Conservation (phyloP, 495 filamentous ascomycete genomes). For the Entonaema liquescens region DNA sequence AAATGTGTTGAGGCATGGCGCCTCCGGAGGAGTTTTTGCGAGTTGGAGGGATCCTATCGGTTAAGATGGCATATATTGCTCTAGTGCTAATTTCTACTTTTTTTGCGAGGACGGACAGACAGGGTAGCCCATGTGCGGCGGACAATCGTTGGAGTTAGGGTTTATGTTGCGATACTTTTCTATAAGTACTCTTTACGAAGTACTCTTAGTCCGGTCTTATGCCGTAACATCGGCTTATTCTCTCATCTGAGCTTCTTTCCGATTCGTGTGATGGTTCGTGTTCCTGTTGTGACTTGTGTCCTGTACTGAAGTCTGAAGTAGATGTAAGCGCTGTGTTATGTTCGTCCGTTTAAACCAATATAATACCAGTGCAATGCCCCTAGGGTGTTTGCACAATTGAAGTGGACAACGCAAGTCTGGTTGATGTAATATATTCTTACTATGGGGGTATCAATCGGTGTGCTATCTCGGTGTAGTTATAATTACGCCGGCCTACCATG, state of each 20-base stretch:
- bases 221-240: constrained; percentile 10
- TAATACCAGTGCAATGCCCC: background rate
- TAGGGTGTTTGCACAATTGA: background rate
- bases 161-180: constrained; percentile 11
- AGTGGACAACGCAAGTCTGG: background rate
- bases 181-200: constrained; percentile 6
- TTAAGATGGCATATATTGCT: constrained; percentile 2
- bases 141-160: constrained; percentile 18
- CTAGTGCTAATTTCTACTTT: background rate
- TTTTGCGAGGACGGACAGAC: constrained; percentile 7
- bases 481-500: constrained; percentile 5
- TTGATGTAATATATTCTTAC: constrained; percentile 3
- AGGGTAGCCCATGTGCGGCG: constrained; percentile 12
- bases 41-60: constrained; percentile 12
- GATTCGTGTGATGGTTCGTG: background rate
- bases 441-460: constrained; percentile 22
- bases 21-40: constrained; percentile 32
- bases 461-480: constrained; percentile 13
- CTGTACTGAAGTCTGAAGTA: background rate
- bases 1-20: constrained; percentile 22
- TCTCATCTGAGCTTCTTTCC: background rate
- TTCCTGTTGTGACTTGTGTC: background rate
- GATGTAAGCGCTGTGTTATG: background rate
- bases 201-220: constrained; percentile 18
- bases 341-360: background rate